Conservation (phyloP, 768 basidiomycete genomes). For the Goffeauzyma gilvescens region DNA sequence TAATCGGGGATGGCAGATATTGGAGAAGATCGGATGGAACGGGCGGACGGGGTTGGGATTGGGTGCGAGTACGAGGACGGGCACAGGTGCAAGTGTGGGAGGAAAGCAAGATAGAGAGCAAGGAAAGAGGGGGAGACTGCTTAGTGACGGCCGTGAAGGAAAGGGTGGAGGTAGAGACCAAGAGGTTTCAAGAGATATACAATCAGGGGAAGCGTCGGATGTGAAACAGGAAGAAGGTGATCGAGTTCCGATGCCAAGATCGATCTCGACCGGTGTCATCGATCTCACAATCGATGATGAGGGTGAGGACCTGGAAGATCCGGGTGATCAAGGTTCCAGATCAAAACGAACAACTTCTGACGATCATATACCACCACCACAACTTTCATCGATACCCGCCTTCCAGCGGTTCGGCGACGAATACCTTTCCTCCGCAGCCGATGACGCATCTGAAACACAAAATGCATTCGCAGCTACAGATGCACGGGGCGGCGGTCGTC, state of each 20-base stretch:
- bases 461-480: not conserved
- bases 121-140: not conserved
- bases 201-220: slow-evolving; percentile 6
- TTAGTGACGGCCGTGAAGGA: too few relatives aligned
- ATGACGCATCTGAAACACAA: not conserved
- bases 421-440: too few relatives aligned
- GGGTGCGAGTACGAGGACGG: not conserved
- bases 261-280: not conserved
- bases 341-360: not conserved
- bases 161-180: not conserved
- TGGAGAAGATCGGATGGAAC: slow-evolving; percentile 9
- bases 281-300: slow-evolving; percentile 2
- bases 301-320: not conserved
- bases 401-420: too few relatives aligned
- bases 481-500: slow-evolving; percentile 2
- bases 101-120: not conserved
- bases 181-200: not conserved
- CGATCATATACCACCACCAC: too few relatives aligned
- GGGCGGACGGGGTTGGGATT: slow-evolving; percentile 8
- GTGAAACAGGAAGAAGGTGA: not conserved
- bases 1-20: slow-evolving; percentile 6
- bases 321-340: not conserved
- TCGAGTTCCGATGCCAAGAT: slow-evolving; percentile 6
- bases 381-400: too few relatives aligned
- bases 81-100: not conserved